A percentile compares a stretch with the other conserved stretches of the same genome.
Evolutionary conservation across 495 filamentous ascomycete species (phyloP).

Genomic region (Neurospora pannonica): DNA sequence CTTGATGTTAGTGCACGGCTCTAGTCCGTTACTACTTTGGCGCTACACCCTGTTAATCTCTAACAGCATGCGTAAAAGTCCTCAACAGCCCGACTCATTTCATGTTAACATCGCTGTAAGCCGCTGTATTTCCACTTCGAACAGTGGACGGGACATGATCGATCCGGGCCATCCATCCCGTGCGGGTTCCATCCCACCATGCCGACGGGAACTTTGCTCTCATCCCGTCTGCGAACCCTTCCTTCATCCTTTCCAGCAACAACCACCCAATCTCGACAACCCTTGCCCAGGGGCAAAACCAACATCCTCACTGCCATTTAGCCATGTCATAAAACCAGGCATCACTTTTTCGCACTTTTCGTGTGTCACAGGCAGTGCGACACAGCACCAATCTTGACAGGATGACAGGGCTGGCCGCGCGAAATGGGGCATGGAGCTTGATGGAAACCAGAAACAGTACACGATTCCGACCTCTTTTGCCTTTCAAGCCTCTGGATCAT

Average conservation of each 20-base stretch:
- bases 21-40: not conserved
- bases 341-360: not conserved
- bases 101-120: not conserved
- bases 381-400: not conserved
- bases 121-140: not conserved
- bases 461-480: not conserved
- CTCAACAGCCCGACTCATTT: not conserved
- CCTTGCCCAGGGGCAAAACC: not conserved
- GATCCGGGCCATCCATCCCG: no score
- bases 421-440: not conserved
- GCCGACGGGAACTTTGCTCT: not conserved
- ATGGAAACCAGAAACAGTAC: not conserved
- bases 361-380: not conserved
- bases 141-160: not conserved
- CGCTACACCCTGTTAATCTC: rapidly evolving
- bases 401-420: not conserved
- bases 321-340: not conserved
- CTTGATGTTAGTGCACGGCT: not conserved
- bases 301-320: not conserved
- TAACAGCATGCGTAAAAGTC: not conserved
- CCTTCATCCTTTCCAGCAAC: not conserved
- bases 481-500: not conserved
- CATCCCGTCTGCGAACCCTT: not conserved
- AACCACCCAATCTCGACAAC: not conserved
- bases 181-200: not conserved